A percentile compares a stretch with the other conserved stretches of the same genome.
Conservation (phyloP, 192 early-diverging fungal genomes). For the Linnemannia zychae region DNA sequence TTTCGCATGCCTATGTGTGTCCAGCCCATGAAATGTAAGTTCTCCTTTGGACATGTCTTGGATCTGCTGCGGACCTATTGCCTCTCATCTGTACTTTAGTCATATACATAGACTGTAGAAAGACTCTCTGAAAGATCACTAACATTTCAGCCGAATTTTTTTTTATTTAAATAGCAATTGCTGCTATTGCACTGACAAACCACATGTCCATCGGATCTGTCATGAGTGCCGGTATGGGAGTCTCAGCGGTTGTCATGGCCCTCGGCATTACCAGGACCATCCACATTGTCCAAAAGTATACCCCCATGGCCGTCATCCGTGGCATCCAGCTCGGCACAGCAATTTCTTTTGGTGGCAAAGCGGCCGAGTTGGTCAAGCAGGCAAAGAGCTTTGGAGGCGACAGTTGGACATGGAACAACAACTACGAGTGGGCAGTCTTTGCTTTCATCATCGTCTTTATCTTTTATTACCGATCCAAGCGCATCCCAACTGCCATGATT, state of each 20-base stretch:
- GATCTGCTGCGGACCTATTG: background rate
- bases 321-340: constrained; percentile 84
- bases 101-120: background rate
- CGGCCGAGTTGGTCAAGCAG: constrained; percentile 67
- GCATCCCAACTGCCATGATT: constrained; percentile 76
- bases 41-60: background rate
- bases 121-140: no score
- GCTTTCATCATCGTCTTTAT: constrained; percentile 74
- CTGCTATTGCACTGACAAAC: constrained; percentile 82
- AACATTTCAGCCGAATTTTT: background rate
- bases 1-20: constrained; percentile 90
- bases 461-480: constrained; percentile 68
- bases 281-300: constrained; percentile 70
- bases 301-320: constrained; percentile 76
- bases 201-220: constrained; percentile 76
- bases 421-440: constrained; percentile 76
- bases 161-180: constrained; percentile 64
- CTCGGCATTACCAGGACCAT: constrained; percentile 77
- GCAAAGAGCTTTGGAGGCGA: constrained; percentile 66
- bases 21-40: constrained; percentile 89
- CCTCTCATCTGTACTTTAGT: background rate
- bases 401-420: constrained; percentile 72
- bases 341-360: constrained; percentile 76
- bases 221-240: constrained; percentile 75
- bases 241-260: constrained; percentile 72